A percentile compares a stretch with the other conserved stretches of the same genome.
phyloP scores from a whole-genome alignment of 106 monocot species.

The Chionographis japonica region DNA sequence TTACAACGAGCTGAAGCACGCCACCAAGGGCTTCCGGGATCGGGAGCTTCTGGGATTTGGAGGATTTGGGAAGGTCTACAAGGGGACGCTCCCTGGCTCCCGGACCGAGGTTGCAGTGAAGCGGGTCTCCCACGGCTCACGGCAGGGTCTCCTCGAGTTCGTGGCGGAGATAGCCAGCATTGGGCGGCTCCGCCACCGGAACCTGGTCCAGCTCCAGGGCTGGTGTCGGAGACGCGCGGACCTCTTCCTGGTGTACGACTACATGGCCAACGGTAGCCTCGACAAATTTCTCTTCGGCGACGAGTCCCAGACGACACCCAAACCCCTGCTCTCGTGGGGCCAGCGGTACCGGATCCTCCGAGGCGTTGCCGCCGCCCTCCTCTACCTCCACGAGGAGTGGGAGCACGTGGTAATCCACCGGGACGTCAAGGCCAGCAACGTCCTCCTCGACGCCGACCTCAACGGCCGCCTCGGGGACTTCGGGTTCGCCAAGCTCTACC shows the following conservation, averaged over 20 bases:
- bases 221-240: not conserved
- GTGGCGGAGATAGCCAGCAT: constrained; percentile 7
- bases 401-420: constrained; percentile 18
- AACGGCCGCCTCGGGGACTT: constrained; percentile 19
- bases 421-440: constrained; percentile 23
- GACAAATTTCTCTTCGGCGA: not conserved
- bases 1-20: not conserved
- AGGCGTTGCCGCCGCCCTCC: constrained; percentile 3
- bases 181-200: constrained; percentile 8
- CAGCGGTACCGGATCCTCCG: constrained; percentile 8
- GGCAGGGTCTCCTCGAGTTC: not conserved
- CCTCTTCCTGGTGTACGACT: not conserved
- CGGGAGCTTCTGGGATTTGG: not conserved
- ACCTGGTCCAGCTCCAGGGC: constrained; percentile 1
- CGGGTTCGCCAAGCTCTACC: constrained; percentile 12
- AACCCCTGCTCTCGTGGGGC: constrained; percentile 1
- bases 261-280: constrained; percentile 3
- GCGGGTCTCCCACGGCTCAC: not conserved
- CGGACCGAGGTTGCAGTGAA: constrained; percentile 5
- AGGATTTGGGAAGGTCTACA: constrained; percentile 10
- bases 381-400: constrained; percentile 17
- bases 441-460: constrained; percentile 12
- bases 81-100: constrained; percentile 1
- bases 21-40: constrained; percentile 1
- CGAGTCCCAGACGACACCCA: too few relatives aligned